Evolutionary conservation across 23 red algal genomes (phyloP).

Genomic region (Cyanidiococcus yangmingshanensis): DNA sequence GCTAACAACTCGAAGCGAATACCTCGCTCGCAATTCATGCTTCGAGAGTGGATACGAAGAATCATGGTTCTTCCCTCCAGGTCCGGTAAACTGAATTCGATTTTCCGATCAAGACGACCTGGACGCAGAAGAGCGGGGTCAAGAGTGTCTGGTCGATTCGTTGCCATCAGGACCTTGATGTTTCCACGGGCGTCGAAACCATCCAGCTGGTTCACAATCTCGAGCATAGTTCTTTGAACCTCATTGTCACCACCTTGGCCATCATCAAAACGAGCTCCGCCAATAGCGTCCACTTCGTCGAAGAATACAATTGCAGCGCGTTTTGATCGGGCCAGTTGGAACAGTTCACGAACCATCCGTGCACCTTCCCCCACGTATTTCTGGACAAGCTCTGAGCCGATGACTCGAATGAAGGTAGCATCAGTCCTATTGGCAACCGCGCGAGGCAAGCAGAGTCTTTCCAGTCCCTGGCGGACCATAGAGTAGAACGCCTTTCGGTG

Average conservation of each 20-base stretch:
- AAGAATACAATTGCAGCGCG: constrained; percentile 97
- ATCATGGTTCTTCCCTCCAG: constrained; percentile 91
- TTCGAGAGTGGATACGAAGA: constrained; percentile 92
- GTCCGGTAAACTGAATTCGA: constrained; percentile 94
- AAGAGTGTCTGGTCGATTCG: constrained; percentile 93
- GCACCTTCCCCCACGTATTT: constrained; percentile 98
- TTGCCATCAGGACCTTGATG: constrained; percentile 99
- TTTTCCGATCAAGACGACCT: constrained; percentile 94
- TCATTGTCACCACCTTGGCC: constrained; percentile 97
- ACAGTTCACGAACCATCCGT: constrained; percentile 97
- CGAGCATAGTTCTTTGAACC: constrained; percentile 98
- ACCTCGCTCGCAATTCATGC: constrained; percentile 94
- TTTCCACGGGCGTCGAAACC: constrained; percentile 97
- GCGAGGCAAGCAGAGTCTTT: constrained; percentile 89
- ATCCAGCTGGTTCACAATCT: constrained; percentile 99
- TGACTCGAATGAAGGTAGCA: constrained; percentile 95
- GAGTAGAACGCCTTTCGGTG: constrained; percentile 92
- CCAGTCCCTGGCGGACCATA: constrained; percentile 95
- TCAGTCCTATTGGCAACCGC: constrained; percentile 97
- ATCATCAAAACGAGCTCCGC: constrained; percentile 97
- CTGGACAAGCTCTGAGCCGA: constrained; percentile 97
- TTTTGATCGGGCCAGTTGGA: constrained; percentile 92
- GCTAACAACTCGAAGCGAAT: constrained; percentile 97
- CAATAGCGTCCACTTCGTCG: constrained; percentile 97
- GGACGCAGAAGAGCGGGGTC: constrained; percentile 94